Evolutionary conservation across 306 rosid species (phyloP), one percentile per base, ranked within the genome.

Genomic region (Cyamopsis tetragonoloba): DNA sequence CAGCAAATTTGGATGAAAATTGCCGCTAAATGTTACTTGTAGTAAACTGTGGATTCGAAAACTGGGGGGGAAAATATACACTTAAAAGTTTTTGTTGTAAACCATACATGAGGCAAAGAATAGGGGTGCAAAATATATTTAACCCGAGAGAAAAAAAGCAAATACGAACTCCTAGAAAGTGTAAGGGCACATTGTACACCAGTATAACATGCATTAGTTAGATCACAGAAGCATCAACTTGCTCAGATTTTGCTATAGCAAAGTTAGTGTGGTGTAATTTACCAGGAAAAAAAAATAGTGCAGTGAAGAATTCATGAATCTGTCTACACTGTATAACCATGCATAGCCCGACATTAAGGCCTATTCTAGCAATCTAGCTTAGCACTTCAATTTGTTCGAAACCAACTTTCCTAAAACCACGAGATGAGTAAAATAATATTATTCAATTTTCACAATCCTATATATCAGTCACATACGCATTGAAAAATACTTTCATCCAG

Each of bases 231-330:
- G 70, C 27, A 43, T 38, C 7, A 49, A 20, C 15, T 49, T 32
- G 44, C n/a, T 19, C 48, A 66, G 61, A 66, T 49, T 31, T 47
- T 20, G 35, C 60, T 49, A 37, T 9, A 68, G 28, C 2, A 68
- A 9, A 37, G 4, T 3, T 37, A 24, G 7, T 4, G 48, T 19
- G n/a, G n/a, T n/a, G n/a, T n/a, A n/a, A n/a, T n/a, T n/a, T n/a
- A n/a, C n/a, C n/a, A n/a, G n/a, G n/a, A n/a, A n/a, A n/a, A n/a
- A n/a, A n/a, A n/a, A n/a, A n/a, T n/a, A n/a, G n/a, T n/a, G n/a
- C n/a, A n/a, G 50, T 7, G 48, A n/a, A 53, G 41, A 37, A 22
- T 8, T n/a, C 3, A 32, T 18, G 19, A 38, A 46, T 46, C 18
- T 17, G n/a, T 12, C 18, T 27, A 18, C 56, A 28, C 3, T 14